Conservation (phyloP, 345 rosid species). For the Kandelia obovata region DNA sequence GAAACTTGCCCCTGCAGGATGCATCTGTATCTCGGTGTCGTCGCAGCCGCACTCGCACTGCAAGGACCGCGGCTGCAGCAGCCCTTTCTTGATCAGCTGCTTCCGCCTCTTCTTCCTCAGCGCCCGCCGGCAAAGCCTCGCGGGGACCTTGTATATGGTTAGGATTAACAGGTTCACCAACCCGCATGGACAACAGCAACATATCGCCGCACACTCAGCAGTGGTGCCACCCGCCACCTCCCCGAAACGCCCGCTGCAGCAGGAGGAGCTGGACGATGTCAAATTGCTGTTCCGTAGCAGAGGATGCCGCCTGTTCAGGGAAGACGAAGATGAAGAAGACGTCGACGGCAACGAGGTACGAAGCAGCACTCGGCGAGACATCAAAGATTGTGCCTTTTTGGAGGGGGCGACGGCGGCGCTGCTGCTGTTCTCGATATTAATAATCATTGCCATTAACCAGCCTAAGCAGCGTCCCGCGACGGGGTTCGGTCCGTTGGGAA, state of each 20-base stretch:
- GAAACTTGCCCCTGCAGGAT: background rate
- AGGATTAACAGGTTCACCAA: slow-evolving; percentile 33
- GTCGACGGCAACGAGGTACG: background rate
- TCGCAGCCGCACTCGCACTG: slow-evolving; percentile 26
- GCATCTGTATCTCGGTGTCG: slow-evolving; percentile 26
- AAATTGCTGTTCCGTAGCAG: slow-evolving; percentile 5
- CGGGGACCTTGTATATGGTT: slow-evolving; percentile 40
- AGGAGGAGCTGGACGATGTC: slow-evolving; percentile 10
- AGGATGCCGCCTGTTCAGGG: slow-evolving; percentile 8
- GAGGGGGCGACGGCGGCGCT: too few relatives aligned
- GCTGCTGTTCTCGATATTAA: background rate
- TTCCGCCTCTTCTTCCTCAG: slow-evolving; percentile 30
- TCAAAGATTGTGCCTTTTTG: background rate
- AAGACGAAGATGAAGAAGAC: background rate
- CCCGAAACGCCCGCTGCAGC: slow-evolving; percentile 19
- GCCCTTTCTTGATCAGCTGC: slow-evolving; percentile 35
- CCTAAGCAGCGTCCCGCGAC: too few relatives aligned
- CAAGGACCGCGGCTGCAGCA: slow-evolving; percentile 17
- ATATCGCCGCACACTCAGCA: slow-evolving; percentile 45
- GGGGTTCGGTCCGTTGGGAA: too few relatives aligned
- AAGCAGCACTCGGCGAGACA: background rate
- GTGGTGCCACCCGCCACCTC: slow-evolving; percentile 45
- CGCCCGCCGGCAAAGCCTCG: slow-evolving; percentile 39
- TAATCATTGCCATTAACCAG: background rate
- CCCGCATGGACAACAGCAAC: slow-evolving; percentile 49